phyloP scores from a whole-genome alignment of 108 stramenopile genomes.

The Conticribra weissflogii region DNA sequence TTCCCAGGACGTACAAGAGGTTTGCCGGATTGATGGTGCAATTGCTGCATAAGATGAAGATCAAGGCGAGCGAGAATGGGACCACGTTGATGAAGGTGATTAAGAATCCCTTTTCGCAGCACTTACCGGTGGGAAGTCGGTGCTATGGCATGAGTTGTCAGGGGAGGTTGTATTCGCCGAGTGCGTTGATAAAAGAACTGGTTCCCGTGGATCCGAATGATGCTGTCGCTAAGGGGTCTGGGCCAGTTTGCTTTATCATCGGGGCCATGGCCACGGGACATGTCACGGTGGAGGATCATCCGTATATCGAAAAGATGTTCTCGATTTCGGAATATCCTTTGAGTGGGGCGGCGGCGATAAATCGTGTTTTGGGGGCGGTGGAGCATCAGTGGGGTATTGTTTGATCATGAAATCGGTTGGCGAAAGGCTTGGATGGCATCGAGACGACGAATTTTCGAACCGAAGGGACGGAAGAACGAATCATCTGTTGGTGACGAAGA shows the following conservation, averaged over 20 bases:
- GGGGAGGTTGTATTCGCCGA: slow-evolving; percentile 89
- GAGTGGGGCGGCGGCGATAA: slow-evolving; percentile 92
- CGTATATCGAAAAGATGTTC: slow-evolving; percentile 95
- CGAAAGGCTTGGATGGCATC: no score
- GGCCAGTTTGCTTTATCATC: slow-evolving; percentile 92
- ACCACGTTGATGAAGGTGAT: slow-evolving; percentile 96
- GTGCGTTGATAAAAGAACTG: slow-evolving; percentile 73
- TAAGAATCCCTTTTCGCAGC: slow-evolving; percentile 96
- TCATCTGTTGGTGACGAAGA: no score
- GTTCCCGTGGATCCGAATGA: slow-evolving; percentile 72
- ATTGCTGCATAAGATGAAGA: slow-evolving; percentile 98
- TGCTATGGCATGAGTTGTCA: slow-evolving; percentile 86
- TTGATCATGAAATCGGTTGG: no score
- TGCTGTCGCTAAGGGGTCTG: slow-evolving; percentile 24
- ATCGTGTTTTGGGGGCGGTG: slow-evolving; percentile 88
- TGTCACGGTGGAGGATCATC: slow-evolving; percentile 91
- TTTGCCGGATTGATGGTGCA: slow-evolving; percentile 94
- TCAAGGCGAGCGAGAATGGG: slow-evolving; percentile 91
- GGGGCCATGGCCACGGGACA: slow-evolving; percentile 97
- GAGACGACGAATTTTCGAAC: no score
- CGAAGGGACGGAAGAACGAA: no score
- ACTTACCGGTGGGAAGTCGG: slow-evolving; percentile 92
- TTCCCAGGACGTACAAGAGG: slow-evolving; percentile 98
- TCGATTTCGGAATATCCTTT: slow-evolving; percentile 95
- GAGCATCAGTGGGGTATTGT: slow-evolving; percentile 97